These are phyloP conservation scores for Actinomucor elegans DNA, from an alignment of 371 early-diverging fungal species.

Conservation along the genomic window DNA sequence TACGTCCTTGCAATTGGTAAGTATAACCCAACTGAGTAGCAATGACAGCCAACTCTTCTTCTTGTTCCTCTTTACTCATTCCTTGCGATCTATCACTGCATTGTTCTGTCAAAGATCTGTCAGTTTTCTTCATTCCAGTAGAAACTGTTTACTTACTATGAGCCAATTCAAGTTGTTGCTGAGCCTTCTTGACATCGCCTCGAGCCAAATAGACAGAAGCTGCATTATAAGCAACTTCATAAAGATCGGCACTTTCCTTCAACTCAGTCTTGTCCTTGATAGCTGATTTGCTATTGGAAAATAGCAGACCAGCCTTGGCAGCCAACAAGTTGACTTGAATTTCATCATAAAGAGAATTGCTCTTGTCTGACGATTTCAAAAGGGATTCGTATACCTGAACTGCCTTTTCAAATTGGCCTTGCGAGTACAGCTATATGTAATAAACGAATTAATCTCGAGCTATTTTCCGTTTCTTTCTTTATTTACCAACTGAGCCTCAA, in stretches of 20 bases:
- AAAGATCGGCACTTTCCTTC: conserved; percentile 40
- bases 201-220: conserved; percentile 64
- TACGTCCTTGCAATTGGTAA: conserved; percentile 63
- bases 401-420: conserved; percentile 42
- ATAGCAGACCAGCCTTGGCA: conserved; percentile 62
- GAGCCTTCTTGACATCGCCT: conserved; percentile 56
- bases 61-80: conserved; percentile 63
- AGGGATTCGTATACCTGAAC: conserved; percentile 50
- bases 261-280: conserved; percentile 19
- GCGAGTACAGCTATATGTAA: conserved; percentile 39
- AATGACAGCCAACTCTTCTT: conserved; percentile 70
- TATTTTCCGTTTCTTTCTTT: background rate
- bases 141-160: conserved; percentile 52
- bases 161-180: conserved; percentile 53
- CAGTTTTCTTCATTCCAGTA: background rate
- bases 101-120: conserved; percentile 20
- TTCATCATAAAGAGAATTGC: conserved; percentile 32
- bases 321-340: conserved; percentile 63
- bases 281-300: conserved; percentile 22
- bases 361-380: conserved; percentile 42
- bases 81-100: conserved; percentile 35
- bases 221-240: conserved; percentile 71
- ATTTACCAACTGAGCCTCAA: conserved; percentile 73
- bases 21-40: conserved; percentile 73
- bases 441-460: background rate